Evolutionary conservation across 2,329 filamentous ascomycete species (phyloP).

Genomic region (Metarhizium album): DNA sequence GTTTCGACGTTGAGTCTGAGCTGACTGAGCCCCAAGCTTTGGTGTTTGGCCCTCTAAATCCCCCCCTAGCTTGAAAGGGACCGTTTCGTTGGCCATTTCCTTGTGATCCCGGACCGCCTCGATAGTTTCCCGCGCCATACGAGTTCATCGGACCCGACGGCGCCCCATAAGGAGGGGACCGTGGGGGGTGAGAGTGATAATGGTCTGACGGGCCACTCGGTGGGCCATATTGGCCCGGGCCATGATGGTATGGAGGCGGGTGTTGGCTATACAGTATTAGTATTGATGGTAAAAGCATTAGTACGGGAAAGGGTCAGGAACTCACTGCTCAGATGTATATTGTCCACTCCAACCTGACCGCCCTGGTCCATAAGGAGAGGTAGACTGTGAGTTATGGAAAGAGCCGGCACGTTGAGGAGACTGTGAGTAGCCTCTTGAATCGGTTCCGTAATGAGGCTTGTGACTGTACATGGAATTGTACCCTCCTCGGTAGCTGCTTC

Average conservation of each 20-base stretch:
- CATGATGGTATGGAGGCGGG: constrained; percentile 47
- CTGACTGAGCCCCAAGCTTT: constrained; percentile 57
- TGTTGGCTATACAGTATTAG: constrained; percentile 32
- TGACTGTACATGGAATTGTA: constrained; percentile 27
- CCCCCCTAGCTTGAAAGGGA: constrained; percentile 44
- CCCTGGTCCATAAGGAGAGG: constrained; percentile 29
- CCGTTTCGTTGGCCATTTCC: constrained; percentile 37
- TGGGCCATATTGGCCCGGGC: constrained; percentile 34
- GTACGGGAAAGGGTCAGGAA: constrained; percentile 1
- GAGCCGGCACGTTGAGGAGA: constrained; percentile 33
- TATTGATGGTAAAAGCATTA: neutral
- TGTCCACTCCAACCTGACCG: constrained; percentile 29
- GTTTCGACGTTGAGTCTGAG: constrained; percentile 13
- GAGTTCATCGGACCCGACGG: constrained; percentile 47
- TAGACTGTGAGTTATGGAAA: constrained; percentile 34
- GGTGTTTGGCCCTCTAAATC: constrained; percentile 50
- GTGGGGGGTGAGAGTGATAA: constrained; percentile 37
- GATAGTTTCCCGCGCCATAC: constrained; percentile 34
- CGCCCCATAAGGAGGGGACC: constrained; percentile 43
- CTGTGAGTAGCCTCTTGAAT: constrained; percentile 26
- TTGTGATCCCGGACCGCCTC: constrained; percentile 11
- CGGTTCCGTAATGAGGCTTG: constrained; percentile 26
- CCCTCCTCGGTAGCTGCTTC: constrained; percentile 32
- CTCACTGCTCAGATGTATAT: constrained; percentile 32
- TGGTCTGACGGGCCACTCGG: constrained; percentile 42